Percentiles rank a stretch among this genome's conserved stretches.
Evolutionary conservation across 2,329 filamentous ascomycete genomes (phyloP).

Genomic region (Thielaviopsis musarum): DNA sequence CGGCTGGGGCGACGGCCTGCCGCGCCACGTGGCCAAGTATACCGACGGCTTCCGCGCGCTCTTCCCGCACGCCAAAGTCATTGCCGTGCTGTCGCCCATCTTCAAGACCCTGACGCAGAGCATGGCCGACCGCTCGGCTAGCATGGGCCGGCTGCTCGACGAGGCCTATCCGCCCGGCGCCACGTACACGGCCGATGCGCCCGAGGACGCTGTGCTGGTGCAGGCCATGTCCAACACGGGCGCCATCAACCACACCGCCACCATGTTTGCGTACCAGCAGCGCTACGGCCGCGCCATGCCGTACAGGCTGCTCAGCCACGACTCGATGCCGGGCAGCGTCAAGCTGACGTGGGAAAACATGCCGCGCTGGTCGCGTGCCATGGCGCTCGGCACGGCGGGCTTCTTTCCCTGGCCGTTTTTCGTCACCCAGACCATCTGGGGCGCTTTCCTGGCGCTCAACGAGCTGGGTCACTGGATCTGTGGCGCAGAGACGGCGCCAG

Average conservation of each 20-base stretch:
- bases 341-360: slow-evolving; percentile 26
- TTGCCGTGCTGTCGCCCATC: slow-evolving; percentile 31
- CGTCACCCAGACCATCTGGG: slow-evolving; percentile 31
- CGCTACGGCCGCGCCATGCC: slow-evolving; percentile 25
- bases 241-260: slow-evolving; percentile 33
- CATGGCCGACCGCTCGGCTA: slow-evolving; percentile 25
- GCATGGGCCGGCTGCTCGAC: slow-evolving; percentile 29
- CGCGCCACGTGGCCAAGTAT: slow-evolving; percentile 40
- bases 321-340: slow-evolving; percentile 35
- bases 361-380: slow-evolving; percentile 33
- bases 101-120: slow-evolving; percentile 28
- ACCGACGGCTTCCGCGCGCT: slow-evolving; percentile 32
- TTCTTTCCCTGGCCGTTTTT: slow-evolving; percentile 32
- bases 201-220: slow-evolving; percentile 25
- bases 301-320: slow-evolving; percentile 30
- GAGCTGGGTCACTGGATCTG: slow-evolving; percentile 19
- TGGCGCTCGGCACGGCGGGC: slow-evolving; percentile 31
- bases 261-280: slow-evolving; percentile 29
- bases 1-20: slow-evolving; percentile 39
- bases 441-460: slow-evolving; percentile 23
- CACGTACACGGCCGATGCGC: slow-evolving; percentile 13
- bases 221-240: slow-evolving; percentile 44
- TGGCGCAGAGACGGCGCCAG: slow-evolving; percentile 25
- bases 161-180: slow-evolving; percentile 18
- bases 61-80: slow-evolving; percentile 32